Evolutionary conservation across 192 early-diverging fungal genomes (phyloP).

Genomic region (Umbelopsis isabellina): DNA sequence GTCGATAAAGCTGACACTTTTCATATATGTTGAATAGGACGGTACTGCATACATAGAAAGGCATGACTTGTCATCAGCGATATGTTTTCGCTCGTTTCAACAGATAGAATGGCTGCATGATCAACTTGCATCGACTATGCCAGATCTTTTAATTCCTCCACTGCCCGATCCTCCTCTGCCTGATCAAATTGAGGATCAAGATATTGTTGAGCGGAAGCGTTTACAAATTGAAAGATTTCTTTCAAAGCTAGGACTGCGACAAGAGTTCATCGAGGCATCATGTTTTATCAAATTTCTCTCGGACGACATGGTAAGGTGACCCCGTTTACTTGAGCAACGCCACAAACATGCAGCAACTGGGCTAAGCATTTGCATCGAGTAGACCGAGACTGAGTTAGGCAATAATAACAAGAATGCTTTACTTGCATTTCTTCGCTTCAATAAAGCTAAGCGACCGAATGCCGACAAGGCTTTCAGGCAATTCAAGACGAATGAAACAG

Average conservation of each 20-base stretch:
- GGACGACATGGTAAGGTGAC: constrained; percentile 53
- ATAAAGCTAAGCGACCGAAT: constrained; percentile 47
- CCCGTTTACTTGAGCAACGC: neutral
- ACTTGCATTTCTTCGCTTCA: constrained; percentile 51
- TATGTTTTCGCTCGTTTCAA: constrained; percentile 51
- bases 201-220: constrained; percentile 57
- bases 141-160: constrained; percentile 48
- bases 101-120: constrained; percentile 55
- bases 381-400: constrained; percentile 52
- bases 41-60: neutral
- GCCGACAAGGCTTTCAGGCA: constrained; percentile 47
- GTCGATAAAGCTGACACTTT: constrained; percentile 1
- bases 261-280: constrained; percentile 40
- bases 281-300: constrained; percentile 54
- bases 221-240: constrained; percentile 50
- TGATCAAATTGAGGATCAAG: constrained; percentile 53
- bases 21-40: neutral
- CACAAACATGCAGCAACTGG: neutral
- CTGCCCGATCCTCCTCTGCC: constrained; percentile 47
- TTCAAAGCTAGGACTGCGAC: constrained; percentile 43
- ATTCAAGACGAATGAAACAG: constrained; percentile 49
- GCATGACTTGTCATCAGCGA: constrained; percentile 4
- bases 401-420: constrained; percentile 42
- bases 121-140: constrained; percentile 34
- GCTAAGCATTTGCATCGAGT: neutral